phyloP scores from a whole-genome alignment of 2,329 filamentous ascomycete genomes.

The Penicillium sp. region DNA sequence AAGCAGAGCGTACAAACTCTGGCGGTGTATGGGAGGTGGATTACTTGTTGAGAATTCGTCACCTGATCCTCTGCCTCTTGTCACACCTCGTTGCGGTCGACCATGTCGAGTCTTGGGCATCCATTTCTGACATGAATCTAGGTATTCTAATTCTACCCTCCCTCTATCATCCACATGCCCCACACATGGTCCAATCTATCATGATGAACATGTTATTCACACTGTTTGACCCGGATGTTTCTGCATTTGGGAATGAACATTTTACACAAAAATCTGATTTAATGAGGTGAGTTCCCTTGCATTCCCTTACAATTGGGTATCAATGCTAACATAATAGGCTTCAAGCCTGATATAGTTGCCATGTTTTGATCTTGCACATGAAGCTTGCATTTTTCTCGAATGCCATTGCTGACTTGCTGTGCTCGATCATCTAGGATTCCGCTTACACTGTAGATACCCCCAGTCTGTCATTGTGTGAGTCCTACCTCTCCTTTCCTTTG shows the following conservation, averaged over 20 bases:
- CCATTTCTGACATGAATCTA: conserved; percentile 20
- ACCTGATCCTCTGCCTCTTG: conserved; percentile 47
- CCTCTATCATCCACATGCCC: conserved; percentile 14
- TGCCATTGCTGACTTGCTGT: conserved; percentile 26
- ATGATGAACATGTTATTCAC: conserved; percentile 65
- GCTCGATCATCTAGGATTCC: conserved; percentile 18
- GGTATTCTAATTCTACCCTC: conserved; percentile 21
- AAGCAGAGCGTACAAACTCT: conserved; percentile 60
- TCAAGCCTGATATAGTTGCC: conserved; percentile 41
- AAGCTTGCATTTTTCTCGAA: conserved; percentile 20
- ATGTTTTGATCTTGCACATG: conserved; percentile 24
- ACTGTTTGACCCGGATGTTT: conserved; percentile 58
- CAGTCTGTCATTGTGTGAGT: conserved; percentile 22
- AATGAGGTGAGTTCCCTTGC: conserved; percentile 51
- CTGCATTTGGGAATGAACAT: conserved; percentile 54
- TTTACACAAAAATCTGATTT: conserved; percentile 65
- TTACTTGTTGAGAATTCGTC: conserved; percentile 65
- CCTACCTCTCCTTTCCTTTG: conserved; percentile 2
- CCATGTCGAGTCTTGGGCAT: conserved; percentile 11
- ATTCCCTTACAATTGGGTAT: not conserved
- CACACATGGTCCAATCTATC: conserved; percentile 38
- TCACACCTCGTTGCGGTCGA: conserved; percentile 13
- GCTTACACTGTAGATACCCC: conserved; percentile 2
- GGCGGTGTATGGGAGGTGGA: conserved; percentile 49
- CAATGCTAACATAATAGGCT: conserved; percentile 31